Base-by-base conservation (phyloP, 2,329 filamentous ascomycete species). In the Periconia digitata region DNA sequence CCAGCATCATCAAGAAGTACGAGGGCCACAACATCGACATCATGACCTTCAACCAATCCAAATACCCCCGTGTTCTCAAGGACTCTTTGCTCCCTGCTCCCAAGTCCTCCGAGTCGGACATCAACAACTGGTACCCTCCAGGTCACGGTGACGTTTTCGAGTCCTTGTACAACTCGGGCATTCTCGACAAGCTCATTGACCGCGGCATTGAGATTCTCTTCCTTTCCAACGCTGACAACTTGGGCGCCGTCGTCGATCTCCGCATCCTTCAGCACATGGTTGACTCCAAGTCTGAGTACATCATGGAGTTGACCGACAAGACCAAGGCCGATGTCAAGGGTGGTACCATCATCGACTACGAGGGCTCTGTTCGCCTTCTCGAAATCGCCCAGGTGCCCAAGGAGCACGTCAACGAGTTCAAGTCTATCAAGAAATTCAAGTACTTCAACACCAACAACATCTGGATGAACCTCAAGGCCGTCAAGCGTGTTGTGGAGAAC, bases 371-470 rank as follows among this genome's bases (percentile, higher is more conserved):
- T 63, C 92, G 94, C 71, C 87, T 99, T 60, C 88, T 99, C 44
- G 94, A 99, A 81, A 96, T 99, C 67, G 94, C 94, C 13, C 94
- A 99, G 82, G 94, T 99, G 29, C 94, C 94, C 77, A 99, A 97
- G 85, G 90, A 99, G 82, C 94, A 99, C 78, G 90, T 94, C 74
- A 97, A 99, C 79, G 94, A 99, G 80, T 99, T 99, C 90, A 99
- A 99, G 86, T 96, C 92, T 41, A 99, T 99, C 83, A 99, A 99
- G 87, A 99, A 99, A 84, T 99, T 99, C 88, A 96, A 95, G 84
- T 99, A 99, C 86, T 99, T 99, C 87, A 99, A 99, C 85, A 99
- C 94, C 77, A 99, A 99, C 89, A 99, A 99, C 85, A 96, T 99
- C 78, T 99, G 94, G 94, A 89, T 99, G 83, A 96, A 96, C 80